Evolutionary conservation across 1,139 yeast species (phyloP), one percentile per base, ranked within the genome.

Genomic region (Magnusiomyces paraingens): DNA sequence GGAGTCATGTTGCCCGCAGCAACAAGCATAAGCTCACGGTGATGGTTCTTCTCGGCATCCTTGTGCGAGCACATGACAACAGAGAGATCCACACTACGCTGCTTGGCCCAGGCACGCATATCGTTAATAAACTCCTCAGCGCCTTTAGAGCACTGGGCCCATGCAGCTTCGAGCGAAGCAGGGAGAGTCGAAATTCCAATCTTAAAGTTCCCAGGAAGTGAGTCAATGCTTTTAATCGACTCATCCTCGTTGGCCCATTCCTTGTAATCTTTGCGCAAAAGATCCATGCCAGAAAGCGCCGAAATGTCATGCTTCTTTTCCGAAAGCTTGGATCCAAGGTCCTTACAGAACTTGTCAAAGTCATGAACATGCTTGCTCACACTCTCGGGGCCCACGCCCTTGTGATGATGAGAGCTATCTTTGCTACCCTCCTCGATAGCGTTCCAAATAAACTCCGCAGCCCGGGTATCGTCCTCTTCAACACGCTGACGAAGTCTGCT

Each of bases 191-290:
- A 80, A 62, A 90, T 84, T 0, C 97, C 98, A 36, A 88, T 75
- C 8, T 65, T 68, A 35, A 62, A 62, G 1, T 39, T 46, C 8
- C 42, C 62, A 39, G 1, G 54, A 1, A 62, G 61, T 2, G 65
- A 64, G 5, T 68, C 68, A 0, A 69, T 70, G 12, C 68, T 67
- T 8, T 26, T 4, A 8, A 26, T 26, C 4, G 32, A 26, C 8
- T 4, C 32, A 1, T 61, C 63, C 57, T 80, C 79, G 2, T 69
- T 71, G 15, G 52, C 26, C 72, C 86, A 90, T 62, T 82, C 84
- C 65, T 91, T 91, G 69, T 86, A 91, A 66, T 91, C 99, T 67
- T 89, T 90, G 47, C 84, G 73, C 49, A 91, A 72, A 15, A 91
- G 68, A 52, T 88, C 95, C 4, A 65, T 64, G 12, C 82, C 70